Evolutionary conservation across 345 rosid species (phyloP).

Genomic region (Populus euphratica): DNA sequence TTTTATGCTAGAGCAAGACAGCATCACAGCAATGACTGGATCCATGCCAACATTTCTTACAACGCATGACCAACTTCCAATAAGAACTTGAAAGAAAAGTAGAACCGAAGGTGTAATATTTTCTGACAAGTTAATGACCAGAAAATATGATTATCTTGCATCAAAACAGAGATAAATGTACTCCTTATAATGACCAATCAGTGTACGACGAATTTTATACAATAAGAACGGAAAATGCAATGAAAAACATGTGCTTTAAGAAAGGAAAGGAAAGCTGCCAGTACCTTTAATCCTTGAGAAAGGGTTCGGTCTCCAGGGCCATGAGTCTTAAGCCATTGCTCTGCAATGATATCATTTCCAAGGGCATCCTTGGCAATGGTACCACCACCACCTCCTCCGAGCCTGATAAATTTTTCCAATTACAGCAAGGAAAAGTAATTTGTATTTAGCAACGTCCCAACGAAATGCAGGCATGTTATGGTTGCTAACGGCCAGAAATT

Average conservation of each 20-base stretch:
- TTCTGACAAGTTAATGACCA: neutral
- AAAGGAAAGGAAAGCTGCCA: neutral
- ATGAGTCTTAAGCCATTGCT: constrained; percentile 76
- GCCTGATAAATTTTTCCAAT: constrained; percentile 31
- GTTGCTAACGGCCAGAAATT: neutral
- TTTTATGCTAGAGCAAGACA: neutral
- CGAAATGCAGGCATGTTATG: neutral
- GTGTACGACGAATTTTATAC: too few species aligned
- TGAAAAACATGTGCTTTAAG: neutral
- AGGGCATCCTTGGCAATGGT: constrained; percentile 86
- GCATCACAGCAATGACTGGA: neutral
- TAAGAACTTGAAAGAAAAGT: neutral
- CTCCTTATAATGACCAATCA: neutral
- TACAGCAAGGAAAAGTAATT: neutral
- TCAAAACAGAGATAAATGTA: neutral
- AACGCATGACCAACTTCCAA: neutral
- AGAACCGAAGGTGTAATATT: neutral
- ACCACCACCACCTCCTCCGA: constrained; percentile 57
- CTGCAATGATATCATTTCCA: constrained; percentile 72
- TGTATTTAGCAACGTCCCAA: neutral
- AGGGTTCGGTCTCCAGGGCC: constrained; percentile 87
- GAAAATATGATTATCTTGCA: neutral
- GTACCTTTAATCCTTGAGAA: constrained; percentile 84
- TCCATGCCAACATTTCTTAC: neutral
- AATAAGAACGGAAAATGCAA: neutral